phyloP scores from a whole-genome alignment of 345 rosid species.

The Ailanthus altissimus region DNA sequence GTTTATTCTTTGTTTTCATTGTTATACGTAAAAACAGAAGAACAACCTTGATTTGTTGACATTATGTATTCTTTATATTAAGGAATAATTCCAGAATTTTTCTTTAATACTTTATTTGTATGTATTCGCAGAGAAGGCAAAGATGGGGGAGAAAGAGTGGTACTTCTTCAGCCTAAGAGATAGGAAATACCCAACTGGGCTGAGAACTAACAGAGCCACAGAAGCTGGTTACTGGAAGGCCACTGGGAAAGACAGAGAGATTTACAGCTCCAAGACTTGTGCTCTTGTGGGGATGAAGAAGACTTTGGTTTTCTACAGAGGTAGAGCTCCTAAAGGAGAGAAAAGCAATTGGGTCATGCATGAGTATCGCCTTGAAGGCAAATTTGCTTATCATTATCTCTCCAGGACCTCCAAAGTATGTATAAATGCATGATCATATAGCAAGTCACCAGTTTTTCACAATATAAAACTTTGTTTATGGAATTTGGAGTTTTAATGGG shows the following conservation, averaged over 20 bases:
- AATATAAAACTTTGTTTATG: neutral
- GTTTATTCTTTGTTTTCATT: neutral
- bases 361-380: constrained; percentile 94
- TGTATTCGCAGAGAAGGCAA: constrained; percentile 64
- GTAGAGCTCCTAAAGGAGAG: constrained; percentile 93
- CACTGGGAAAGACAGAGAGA: constrained; percentile 91
- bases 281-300: constrained; percentile 93
- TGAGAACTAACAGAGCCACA: constrained; percentile 90
- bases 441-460: neutral
- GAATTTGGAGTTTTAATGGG: neutral
- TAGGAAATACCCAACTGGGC: constrained; percentile 92
- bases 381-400: constrained; percentile 78
- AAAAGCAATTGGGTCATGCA: constrained; percentile 98
- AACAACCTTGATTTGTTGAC: neutral
- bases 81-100: too few relatives aligned
- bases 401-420: constrained; percentile 74
- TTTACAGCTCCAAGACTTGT: constrained; percentile 79
- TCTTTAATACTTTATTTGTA: too few relatives aligned
- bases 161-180: constrained; percentile 85
- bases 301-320: constrained; percentile 84
- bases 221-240: constrained; percentile 99
- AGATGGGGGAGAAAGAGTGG: constrained; percentile 98
- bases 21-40: neutral
- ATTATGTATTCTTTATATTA: neutral
- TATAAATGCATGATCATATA: neutral